Evolutionary conservation across 768 basidiomycete species (phyloP).

Genomic region (Boletus barrowsii): DNA sequence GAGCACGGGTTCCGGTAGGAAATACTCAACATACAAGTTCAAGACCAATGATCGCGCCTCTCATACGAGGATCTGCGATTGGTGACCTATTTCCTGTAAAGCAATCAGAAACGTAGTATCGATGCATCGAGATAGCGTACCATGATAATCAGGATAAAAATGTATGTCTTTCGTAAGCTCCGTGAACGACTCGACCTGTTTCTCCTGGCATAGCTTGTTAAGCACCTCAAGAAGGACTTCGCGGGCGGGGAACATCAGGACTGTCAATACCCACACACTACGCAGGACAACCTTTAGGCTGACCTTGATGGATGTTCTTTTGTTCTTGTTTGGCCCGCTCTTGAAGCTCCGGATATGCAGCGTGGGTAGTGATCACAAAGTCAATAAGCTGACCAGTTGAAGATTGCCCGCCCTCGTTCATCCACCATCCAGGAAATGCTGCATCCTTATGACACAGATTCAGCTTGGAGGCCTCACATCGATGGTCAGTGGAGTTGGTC

Average conservation of each 20-base stretch:
- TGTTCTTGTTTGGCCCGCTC: slow-evolving; percentile 57
- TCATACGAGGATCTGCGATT: slow-evolving; percentile 93
- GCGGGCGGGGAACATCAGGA: background rate
- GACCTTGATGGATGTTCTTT: slow-evolving; percentile 58
- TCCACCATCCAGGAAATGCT: slow-evolving; percentile 95
- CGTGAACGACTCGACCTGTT: slow-evolving; percentile 57
- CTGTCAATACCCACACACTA: background rate
- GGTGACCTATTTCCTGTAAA: slow-evolving; percentile 88
- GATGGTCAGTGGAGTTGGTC: background rate
- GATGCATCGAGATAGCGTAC: slow-evolving; percentile 35
- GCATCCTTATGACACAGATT: slow-evolving; percentile 53
- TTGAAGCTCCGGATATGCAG: slow-evolving; percentile 72
- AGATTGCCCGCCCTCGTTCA: slow-evolving; percentile 99
- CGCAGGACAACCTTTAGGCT: background rate
- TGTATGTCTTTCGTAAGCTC: slow-evolving; percentile 90
- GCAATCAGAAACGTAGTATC: background rate
- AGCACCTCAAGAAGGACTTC: slow-evolving; percentile 74
- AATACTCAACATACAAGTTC: slow-evolving; percentile 51
- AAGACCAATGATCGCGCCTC: slow-evolving; percentile 86
- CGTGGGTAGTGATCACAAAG: slow-evolving; percentile 90
- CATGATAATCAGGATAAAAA: slow-evolving; percentile 94
- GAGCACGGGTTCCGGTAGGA: background rate
- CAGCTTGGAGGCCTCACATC: background rate
- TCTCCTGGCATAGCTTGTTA: slow-evolving; percentile 58
- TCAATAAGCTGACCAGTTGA: slow-evolving; percentile 95